Base-by-base conservation (phyloP, 768 basidiomycete species). In the Tephrocybe sp. region DNA sequence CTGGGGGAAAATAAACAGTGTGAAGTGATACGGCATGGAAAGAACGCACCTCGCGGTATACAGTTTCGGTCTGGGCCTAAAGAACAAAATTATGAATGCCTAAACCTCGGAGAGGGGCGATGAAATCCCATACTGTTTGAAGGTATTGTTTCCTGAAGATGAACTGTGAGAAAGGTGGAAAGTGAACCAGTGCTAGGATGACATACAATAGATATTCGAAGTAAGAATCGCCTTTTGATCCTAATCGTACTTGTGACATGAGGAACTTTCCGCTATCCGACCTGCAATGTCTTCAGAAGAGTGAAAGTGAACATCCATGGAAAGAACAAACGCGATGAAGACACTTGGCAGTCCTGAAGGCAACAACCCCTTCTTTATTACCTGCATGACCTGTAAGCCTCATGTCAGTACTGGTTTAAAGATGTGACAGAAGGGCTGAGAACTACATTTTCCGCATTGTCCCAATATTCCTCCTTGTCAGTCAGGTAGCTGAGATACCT, bases 181-280 rank as follows among this genome's bases (percentile, higher is more conserved):
- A 2, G 10, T 0, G 39, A n/a, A 32, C 20, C 17, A 39, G 31
- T 12, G 12, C 13, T 12, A 9, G 11, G 1, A 12, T 6, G 1
- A 66, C 76, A 68, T 56, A 90, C 88, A 94, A 65, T 20, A 93
- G 68, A 66, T 95, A 93, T 66, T 96, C 95, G 63, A 97, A 98
- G 69, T 87, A 98, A 2, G 91, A 92, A 65, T 98, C 95, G 32
- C 88, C 94, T 39, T 93, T 78, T 14, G 92, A 94, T n/a, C 96
- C 96, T 16, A 98, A 76, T 4, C 95, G 85, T 57, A 98, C 87
- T 26, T 90, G 80, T 5, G 89, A 84, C 19, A 79, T 64, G 44
- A 84, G 64, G 57, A 79, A 82, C 50, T 71, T 62, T 8, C 78
- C 79, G 12, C 66, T 72, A 35, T 72, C 62, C 26, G 66, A 62